Base-by-base conservation (phyloP, 2,329 filamentous ascomycete species). In the Polychaeton citri region DNA sequence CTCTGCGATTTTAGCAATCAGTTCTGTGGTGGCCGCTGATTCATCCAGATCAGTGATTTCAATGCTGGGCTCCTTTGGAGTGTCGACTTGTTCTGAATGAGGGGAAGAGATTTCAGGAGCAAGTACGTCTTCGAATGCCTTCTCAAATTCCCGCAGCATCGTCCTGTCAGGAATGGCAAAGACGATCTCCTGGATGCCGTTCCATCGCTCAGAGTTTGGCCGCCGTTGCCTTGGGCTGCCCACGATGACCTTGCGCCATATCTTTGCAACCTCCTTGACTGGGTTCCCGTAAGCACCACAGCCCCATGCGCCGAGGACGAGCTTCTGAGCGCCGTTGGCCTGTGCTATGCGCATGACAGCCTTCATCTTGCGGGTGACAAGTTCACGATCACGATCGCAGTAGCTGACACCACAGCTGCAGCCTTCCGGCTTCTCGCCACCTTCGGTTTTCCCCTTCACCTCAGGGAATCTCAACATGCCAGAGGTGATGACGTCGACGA, bases 201-300 rank as follows among this genome's bases (percentile, higher is more conserved):
- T 45, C 50, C 50, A 54, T 50, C 2, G 56, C 45, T 68, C 69
- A 68, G 5, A 37, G 40, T 47, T 65, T 49, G 32, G 44, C 9
- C 37, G 46, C 38, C 50, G 40, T 32, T 56, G 53, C n/a, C 53
- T 48, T 16, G 47, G 42, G 21, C 43, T 43, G 19, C 53, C 53
- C 6, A 44, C 51, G 30, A 56, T 50, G 12, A 61, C 60, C 39
- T 57, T 63, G 40, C 59, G 61, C 67, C 75, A 80, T 1, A 68
- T 63, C 13, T 59, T 55, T 10, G 74, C 74, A 19, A 79, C 57
- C 51, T 79, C 72, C 2, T 56, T 56, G 0, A 75, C 65, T 0
- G 75, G 76, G 42, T 79, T 79, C 0, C 72, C 73, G 38, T 76
- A 74, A 0, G 72, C 72, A 2, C 75, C 75, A 40, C 74, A 78